Percentiles rank a stretch among this genome's conserved stretches.
Conservation (phyloP, 345 rosid genomes). For the Dovyalis caffra region DNA sequence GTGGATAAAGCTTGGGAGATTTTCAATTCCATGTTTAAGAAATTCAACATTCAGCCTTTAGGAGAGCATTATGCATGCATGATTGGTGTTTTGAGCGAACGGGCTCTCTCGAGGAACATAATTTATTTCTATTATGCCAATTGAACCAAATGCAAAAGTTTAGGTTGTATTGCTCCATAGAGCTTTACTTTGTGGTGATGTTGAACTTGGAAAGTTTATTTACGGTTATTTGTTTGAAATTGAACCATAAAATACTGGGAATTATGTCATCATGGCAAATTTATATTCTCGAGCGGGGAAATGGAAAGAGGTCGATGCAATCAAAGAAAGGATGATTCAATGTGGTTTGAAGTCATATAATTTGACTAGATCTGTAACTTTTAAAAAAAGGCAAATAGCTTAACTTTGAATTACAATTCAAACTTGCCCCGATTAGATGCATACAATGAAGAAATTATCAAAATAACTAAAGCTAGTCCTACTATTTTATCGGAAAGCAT, state of each 20-base stretch:
- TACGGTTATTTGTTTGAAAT: slow-evolving; percentile 60
- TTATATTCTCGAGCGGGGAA: slow-evolving; percentile 72
- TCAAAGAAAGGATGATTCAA: slow-evolving; percentile 54
- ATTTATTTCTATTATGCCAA: slow-evolving; percentile 62
- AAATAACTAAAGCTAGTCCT: no score
- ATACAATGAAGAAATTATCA: no score
- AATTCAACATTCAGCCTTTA: slow-evolving; percentile 49
- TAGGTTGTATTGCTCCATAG: slow-evolving; percentile 89
- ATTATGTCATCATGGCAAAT: slow-evolving; percentile 74
- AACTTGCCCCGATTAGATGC: no score
- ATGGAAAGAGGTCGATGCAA: slow-evolving; percentile 73
- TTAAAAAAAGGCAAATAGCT: no score
- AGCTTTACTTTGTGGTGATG: slow-evolving; percentile 64
- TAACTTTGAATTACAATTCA: no score
- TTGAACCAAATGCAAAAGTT: slow-evolving; percentile 66
- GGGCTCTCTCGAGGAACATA: slow-evolving; percentile 70
- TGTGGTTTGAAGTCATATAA: slow-evolving; percentile 68
- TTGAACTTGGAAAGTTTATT: slow-evolving; percentile 58
- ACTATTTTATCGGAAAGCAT: no score
- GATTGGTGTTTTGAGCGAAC: slow-evolving; percentile 68
- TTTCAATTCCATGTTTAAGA: slow-evolving; percentile 50
- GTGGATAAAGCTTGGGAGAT: slow-evolving; percentile 55
- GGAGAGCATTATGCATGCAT: slow-evolving; percentile 83
- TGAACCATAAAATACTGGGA: slow-evolving; percentile 80
- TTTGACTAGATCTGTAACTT: no score